These are phyloP conservation scores for Begonia loranthoides DNA, from an alignment of 306 rosid genomes.

Conservation along the genomic window DNA sequence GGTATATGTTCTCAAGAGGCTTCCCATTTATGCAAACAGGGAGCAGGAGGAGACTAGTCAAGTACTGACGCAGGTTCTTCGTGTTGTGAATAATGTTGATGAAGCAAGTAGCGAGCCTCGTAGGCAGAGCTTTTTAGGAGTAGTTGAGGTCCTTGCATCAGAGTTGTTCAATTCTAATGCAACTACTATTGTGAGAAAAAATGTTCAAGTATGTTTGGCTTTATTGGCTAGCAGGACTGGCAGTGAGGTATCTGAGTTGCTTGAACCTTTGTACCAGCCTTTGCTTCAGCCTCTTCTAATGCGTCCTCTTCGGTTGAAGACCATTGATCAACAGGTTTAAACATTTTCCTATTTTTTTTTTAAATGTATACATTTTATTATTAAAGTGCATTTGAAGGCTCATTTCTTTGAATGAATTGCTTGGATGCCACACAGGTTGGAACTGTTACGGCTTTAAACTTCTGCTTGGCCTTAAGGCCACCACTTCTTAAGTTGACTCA, in stretches of 20 bases:
- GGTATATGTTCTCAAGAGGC: slow-evolving; percentile 85
- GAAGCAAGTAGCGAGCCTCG: slow-evolving; percentile 97
- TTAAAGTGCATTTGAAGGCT: neutral
- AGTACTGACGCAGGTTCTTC: slow-evolving; percentile 97
- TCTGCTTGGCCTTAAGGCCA: slow-evolving; percentile 93
- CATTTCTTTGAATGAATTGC: slow-evolving; percentile 14
- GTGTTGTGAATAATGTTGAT: slow-evolving; percentile 95
- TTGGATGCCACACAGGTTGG: slow-evolving; percentile 58
- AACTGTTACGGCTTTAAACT: slow-evolving; percentile 89
- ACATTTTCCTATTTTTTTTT: slow-evolving; percentile 11
- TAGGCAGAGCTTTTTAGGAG: slow-evolving; percentile 82
- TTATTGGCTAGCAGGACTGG: slow-evolving; percentile 97
- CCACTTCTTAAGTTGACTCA: slow-evolving; percentile 96
- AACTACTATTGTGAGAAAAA: slow-evolving; percentile 84
- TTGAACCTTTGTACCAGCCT: slow-evolving; percentile 73
- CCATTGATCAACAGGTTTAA: slow-evolving; percentile 91
- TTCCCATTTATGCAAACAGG: slow-evolving; percentile 86
- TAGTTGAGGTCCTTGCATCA: slow-evolving; percentile 82
- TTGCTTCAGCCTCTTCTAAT: slow-evolving; percentile 85
- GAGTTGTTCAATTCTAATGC: slow-evolving; percentile 95
- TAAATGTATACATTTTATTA: neutral
- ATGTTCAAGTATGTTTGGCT: slow-evolving; percentile 90
- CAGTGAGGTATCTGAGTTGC: slow-evolving; percentile 97
- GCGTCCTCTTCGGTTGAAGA: slow-evolving; percentile 70
- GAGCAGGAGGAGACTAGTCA: slow-evolving; percentile 99